Evolutionary conservation across 306 rosid genomes (phyloP), one percentile per base, ranked within the genome.

Genomic region (Vigna radiata): DNA sequence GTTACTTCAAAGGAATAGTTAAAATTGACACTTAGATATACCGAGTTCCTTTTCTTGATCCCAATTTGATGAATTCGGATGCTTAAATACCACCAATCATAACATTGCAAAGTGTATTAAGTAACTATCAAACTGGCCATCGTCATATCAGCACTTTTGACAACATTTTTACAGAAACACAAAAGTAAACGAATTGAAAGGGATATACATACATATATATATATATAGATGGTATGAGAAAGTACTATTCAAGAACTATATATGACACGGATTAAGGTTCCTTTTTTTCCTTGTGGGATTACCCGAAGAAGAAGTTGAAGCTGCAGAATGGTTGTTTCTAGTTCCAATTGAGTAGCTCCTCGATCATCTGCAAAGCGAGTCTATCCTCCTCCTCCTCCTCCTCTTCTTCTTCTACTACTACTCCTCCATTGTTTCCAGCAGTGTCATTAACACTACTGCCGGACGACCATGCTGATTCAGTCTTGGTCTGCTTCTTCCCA

Each of bases 321-420:
- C 9, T 0, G 59, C 83, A 79, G 80, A 71, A 13, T 86, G 83
- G 70, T 79, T 44, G 13, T 41, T 52, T 52, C 29, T 54, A 83
- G 74, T 91, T 92, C 98, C 97, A 92, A 77, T 87, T 91, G 37
- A 96, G 98, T 9, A 96, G 79, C 80, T 96, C 99, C 54, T 96
- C 99, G 68, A 96, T 89, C 99, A 96, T 96, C 81, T 96, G 99
- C 88, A 89, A 81, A 61, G 98, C 91, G 72, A 96, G 75, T 48
- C 79, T 89, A 16, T 96, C 97, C 67, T 96, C 99, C 81, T 92
- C 97, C 8, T 92, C 97, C 8, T 6, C 58, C 8, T 7, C 59
- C 0, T 52, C 44, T 37, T 6, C 43, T 2, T 7, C 55, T 15
- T 12, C 54, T 48, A 4, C 55, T 50, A 10, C 97, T 50, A 73